Base-by-base conservation (phyloP, 306 rosid species). In the Sechiopsis laciniata region DNA sequence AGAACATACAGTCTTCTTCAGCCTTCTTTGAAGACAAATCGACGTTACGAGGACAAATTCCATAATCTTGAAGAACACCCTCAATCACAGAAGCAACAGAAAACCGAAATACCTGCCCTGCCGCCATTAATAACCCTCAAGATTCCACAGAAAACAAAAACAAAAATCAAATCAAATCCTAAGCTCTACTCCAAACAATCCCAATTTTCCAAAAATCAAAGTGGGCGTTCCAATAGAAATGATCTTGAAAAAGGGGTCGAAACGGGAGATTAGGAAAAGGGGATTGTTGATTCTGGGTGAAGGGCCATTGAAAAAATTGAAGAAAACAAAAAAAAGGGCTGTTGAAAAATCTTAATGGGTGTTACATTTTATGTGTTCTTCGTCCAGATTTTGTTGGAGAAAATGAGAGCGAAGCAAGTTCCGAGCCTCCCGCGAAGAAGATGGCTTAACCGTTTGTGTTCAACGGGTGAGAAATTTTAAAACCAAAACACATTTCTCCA, bases 31-130 rank as follows among this genome's bases (percentile, higher is more conserved):
- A 84, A 58, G 87, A 83, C 75, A 85, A 82, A 59, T 75, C 87
- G 52, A 58, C 10, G 20, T 82, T 88, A 42, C 69, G 78, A 7
- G 73, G 55, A 60, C 78, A 82, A 5, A 69, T 21, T 26, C 86
- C 81, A 4, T 89, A 85, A 52, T 84, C 87, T 45, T 87, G 91
- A 83, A 95, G 88, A 88, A 95, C 85, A 52, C 87, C 90, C 78
- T 95, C 87, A 8, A 95, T 84, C 75, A 91, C 80, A 72, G 99
- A 89, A 76, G 82, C 84, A 63, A 89, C 74, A 58, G 94, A 86
- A 81, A 85, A 86, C 60, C 96, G 80, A 76, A 84, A 78, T 19
- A 26, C 78, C 75, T 82, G 91, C 62, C 88, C 97, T 60, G 85
- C 74, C 12, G 81, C 83, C 95, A 89, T 90, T 75, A 42, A 73